Base-by-base conservation (phyloP, 305 asterid species). In the Caryopteris hybrid region DNA sequence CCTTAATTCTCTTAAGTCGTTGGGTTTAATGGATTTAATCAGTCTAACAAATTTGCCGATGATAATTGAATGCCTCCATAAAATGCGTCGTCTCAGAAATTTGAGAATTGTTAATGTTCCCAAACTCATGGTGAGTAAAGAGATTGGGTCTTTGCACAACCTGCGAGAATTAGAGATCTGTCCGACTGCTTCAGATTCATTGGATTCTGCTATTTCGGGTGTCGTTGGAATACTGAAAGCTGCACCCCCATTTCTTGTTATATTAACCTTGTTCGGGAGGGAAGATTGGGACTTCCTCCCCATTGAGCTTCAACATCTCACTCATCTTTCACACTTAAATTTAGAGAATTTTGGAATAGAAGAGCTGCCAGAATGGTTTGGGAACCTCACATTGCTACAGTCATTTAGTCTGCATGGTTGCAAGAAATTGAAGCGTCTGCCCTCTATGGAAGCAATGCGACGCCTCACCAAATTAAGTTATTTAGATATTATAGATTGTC, bases 291-390 rank as follows among this genome's bases (percentile, higher is more conserved):
- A 9, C 12, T 41, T 22, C 5, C 12, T 67, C 1, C 64, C 43
- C 7, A 33, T 54, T 39, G 56, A 67, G 12, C 27, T 67, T 23
- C 64, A 41, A n/a, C 27, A 78, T 29, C 64, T 74, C 57, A 27
- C 69, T 22, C 5, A 0, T 3, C 39, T 8, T 16, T 51, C 58
- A 8, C 7, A 0, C 5, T 20, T 4, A 20, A 14, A 4, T 0
- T 17, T 50, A 9, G 13, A 50, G 8, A 10, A 1, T 18, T 50
- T 10, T 50, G 39, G 39, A 3, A 33, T 33, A 4, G 39, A 36
- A 36, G 41, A 36, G 10, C 7, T 36, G 41, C 41, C 41, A 1
- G 41, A 36, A 36, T 36, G 41, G 41, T 36, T 36, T 7, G 41
- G 41, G 41, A 5, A 8, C 41, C 41, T 36, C 41, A 36, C 41